Conservation (phyloP, 306 rosid species). For the Gynostemma pentaphyllum region DNA sequence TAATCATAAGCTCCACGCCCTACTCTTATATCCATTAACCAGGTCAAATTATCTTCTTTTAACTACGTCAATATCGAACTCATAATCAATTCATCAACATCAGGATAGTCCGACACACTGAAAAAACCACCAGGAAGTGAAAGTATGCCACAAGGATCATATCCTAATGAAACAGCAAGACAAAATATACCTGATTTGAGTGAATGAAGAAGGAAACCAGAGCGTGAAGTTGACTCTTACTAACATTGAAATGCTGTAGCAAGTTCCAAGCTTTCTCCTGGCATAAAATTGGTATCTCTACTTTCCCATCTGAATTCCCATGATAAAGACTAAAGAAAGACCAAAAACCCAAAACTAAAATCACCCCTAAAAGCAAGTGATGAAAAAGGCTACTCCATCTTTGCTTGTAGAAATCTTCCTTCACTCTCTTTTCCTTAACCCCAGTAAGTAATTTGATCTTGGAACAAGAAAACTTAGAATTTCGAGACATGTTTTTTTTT, state of each 20-base stretch:
- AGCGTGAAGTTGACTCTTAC: constrained; percentile 47
- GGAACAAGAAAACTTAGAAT: constrained; percentile 41
- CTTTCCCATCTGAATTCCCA: constrained; percentile 24
- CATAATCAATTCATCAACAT: too few species aligned
- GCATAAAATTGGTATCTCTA: constrained; percentile 24
- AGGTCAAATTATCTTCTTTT: too few species aligned
- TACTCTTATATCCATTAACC: not conserved
- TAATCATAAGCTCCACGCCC: not conserved
- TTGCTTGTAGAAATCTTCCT: constrained; percentile 34
- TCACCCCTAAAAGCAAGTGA: constrained; percentile 33
- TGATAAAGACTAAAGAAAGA: constrained; percentile 28
- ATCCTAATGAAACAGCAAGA: not conserved
- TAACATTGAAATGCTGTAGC: constrained; percentile 59
- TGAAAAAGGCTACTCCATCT: constrained; percentile 38
- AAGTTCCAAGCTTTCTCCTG: constrained; percentile 38
- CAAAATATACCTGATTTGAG: constrained; percentile 71
- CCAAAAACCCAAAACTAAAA: constrained; percentile 31
- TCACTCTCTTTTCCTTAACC: constrained; percentile 45
- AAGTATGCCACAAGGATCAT: not conserved
- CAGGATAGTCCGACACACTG: too few species aligned
- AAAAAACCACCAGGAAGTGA: not conserved
- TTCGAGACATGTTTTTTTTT: constrained; percentile 49
- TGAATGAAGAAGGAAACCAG: constrained; percentile 41
- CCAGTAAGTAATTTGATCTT: constrained; percentile 44
- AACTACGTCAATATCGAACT: too few species aligned